Conservation (phyloP, 345 rosid genomes). For the Gossypium thurberi region DNA sequence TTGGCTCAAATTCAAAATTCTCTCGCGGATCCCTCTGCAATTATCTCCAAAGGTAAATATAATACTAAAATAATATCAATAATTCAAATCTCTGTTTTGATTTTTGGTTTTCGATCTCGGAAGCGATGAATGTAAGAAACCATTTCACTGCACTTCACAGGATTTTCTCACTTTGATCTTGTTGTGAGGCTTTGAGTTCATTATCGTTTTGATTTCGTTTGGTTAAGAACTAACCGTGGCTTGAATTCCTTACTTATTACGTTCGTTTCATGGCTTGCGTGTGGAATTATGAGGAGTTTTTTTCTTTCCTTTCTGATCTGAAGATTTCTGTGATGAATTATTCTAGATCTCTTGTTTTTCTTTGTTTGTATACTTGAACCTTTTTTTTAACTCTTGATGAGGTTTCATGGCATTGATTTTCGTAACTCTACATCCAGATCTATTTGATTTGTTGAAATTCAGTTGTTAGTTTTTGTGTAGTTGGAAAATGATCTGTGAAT, state of each 20-base stretch:
- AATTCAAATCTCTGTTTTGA: not conserved
- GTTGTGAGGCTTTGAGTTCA: not conserved
- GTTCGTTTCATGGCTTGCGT: not conserved
- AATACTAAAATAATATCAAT: conserved; percentile 8
- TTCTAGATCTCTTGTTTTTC: conserved; percentile 15
- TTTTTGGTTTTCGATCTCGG: not conserved
- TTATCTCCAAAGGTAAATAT: conserved; percentile 22
- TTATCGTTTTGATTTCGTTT: not conserved
- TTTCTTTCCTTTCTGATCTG: conserved; percentile 14
- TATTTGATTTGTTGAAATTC: not conserved
- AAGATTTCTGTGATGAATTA: not conserved
- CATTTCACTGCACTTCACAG: not conserved
- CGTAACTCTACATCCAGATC: conserved; percentile 8
- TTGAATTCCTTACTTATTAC: not conserved
- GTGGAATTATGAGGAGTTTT: not conserved
- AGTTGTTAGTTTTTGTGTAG: not conserved
- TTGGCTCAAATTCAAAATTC: not conserved
- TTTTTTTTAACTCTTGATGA: not conserved
- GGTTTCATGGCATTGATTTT: not conserved
- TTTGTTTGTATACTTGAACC: not conserved
- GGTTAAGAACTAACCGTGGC: not conserved
- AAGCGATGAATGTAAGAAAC: not conserved
- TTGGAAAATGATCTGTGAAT: not conserved
- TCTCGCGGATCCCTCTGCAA: conserved; percentile 22
- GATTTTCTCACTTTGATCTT: not conserved